These are phyloP conservation scores for Aspergillus sclerotialis DNA, from an alignment of 2,329 filamentous ascomycete genomes.

Conservation along the genomic window DNA sequence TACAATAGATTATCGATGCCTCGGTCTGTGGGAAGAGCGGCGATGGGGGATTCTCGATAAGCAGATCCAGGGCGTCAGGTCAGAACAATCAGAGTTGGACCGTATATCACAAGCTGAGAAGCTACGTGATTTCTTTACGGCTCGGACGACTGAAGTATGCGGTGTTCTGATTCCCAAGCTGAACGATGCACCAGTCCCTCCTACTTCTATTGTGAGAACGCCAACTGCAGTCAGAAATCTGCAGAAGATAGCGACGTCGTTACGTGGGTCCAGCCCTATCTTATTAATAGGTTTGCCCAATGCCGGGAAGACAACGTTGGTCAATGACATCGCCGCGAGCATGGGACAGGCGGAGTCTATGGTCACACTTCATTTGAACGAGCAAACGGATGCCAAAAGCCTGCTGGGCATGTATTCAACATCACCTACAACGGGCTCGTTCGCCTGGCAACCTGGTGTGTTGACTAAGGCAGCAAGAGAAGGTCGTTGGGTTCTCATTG, in stretches of 20 bases:
- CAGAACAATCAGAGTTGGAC: constrained; percentile 14
- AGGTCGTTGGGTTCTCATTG: constrained; percentile 93
- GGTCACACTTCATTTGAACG: constrained; percentile 92
- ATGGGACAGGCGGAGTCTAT: constrained; percentile 74
- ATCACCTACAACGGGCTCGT: constrained; percentile 77
- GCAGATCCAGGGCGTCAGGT: constrained; percentile 17
- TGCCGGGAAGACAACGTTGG: constrained; percentile 80
- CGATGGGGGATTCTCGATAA: constrained; percentile 40
- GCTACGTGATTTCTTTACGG: constrained; percentile 42
- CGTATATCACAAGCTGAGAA: constrained; percentile 19
- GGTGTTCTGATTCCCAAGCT: constrained; percentile 56
- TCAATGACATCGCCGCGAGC: constrained; percentile 72
- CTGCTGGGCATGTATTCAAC: constrained; percentile 91
- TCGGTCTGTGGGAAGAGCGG: constrained; percentile 58
- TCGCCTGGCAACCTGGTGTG: constrained; percentile 86
- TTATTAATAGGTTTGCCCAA: constrained; percentile 77
- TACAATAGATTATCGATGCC: constrained; percentile 70
- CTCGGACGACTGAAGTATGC: constrained; percentile 58
- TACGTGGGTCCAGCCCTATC: constrained; percentile 65
- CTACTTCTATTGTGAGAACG: constrained; percentile 59
- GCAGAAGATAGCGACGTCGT: constrained; percentile 56
- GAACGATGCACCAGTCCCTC: constrained; percentile 43
- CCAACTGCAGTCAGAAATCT: constrained; percentile 68
- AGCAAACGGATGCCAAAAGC: constrained; percentile 96
- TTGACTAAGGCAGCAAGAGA: constrained; percentile 89